Evolutionary conservation across 495 filamentous ascomycete species (phyloP).

Genomic region (Cetradonia linearis): DNA sequence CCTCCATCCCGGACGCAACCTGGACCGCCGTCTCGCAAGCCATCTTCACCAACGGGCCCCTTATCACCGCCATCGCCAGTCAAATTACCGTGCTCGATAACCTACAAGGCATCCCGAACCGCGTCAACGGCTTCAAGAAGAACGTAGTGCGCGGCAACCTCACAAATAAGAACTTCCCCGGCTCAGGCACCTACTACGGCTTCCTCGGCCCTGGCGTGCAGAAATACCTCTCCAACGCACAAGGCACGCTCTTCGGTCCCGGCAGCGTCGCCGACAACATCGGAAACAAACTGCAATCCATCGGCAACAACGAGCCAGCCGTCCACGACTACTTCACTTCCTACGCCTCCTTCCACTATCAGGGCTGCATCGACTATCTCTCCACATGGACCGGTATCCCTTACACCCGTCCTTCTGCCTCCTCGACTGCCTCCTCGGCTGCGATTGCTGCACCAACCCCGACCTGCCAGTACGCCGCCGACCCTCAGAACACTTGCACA

Average conservation of each 20-base stretch:
- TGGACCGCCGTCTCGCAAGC: neutral
- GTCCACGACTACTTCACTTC: slow-evolving; percentile 9
- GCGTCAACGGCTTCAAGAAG: slow-evolving; percentile 11
- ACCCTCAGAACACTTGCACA: slow-evolving; percentile 5
- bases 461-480: neutral
- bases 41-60: neutral
- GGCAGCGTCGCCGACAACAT: neutral
- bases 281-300: neutral
- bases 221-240: neutral
- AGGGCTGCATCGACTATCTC: slow-evolving; percentile 14
- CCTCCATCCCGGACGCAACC: neutral
- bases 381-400: slow-evolving; percentile 4
- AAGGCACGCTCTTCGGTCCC: neutral
- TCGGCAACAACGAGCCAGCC: neutral
- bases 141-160: slow-evolving; percentile 4
- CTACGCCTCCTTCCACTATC: slow-evolving; percentile 1
- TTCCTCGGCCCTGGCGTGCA: slow-evolving; percentile 9
- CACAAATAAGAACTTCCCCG: neutral
- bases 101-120: slow-evolving; percentile 10
- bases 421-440: neutral
- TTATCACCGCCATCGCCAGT: neutral
- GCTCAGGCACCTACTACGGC: neutral
- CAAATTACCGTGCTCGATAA: neutral
- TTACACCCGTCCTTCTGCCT: neutral
- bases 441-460: neutral